A percentile compares a stretch with the other conserved stretches of the same genome.
These are phyloP conservation scores for Wilcoxina mikolae DNA, from an alignment of 495 filamentous ascomycete genomes.

Conservation along the genomic window DNA sequence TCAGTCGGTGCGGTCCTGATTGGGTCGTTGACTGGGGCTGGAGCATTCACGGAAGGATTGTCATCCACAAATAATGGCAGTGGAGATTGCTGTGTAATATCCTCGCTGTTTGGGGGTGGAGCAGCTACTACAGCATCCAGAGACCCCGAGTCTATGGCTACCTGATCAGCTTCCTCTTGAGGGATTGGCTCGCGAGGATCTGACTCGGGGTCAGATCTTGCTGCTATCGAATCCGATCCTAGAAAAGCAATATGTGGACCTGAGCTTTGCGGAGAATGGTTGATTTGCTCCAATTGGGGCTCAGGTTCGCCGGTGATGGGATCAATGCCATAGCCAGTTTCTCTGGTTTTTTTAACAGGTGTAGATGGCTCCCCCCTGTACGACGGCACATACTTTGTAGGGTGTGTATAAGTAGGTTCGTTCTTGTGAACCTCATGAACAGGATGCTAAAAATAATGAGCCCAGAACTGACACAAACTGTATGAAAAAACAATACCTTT, in stretches of 20 bases:
- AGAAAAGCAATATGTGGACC: background rate
- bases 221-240: background rate
- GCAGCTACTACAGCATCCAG: background rate
- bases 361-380: background rate
- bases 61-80: background rate
- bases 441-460: background rate
- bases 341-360: conserved; percentile 10
- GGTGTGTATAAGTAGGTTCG: background rate
- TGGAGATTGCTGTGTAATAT: background rate
- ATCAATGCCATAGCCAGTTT: conserved; percentile 29
- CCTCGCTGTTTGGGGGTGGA: background rate
- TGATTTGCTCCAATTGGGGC: conserved; percentile 18
- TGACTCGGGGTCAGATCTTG: background rate
- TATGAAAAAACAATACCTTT: background rate
- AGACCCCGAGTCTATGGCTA: background rate
- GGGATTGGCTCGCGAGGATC: background rate
- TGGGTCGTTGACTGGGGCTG: conserved; percentile 14
- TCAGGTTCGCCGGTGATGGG: conserved; percentile 26
- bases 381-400: background rate
- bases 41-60: background rate
- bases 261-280: conserved; percentile 6
- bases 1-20: conserved; percentile 15
- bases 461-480: background rate
- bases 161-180: background rate
- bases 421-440: background rate